Percentiles rank a stretch among this genome's conserved stretches.
phyloP scores from a whole-genome alignment of 225 moss, liverwort and hornwort genomes.

The Antitrichia curtipendula region DNA sequence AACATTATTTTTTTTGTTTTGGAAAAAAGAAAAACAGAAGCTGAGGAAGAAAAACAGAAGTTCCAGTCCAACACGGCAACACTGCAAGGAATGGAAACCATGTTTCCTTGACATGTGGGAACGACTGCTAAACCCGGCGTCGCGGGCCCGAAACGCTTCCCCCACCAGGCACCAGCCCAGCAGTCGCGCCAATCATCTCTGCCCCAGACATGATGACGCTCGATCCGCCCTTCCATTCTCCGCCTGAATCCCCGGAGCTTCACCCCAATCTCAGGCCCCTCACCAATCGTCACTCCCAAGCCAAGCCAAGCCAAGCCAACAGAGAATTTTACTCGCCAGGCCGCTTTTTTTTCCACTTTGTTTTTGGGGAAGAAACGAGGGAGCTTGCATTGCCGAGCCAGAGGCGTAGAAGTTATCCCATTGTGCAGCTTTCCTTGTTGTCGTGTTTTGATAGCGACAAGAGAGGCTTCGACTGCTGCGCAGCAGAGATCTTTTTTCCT shows the following conservation, averaged over 20 bases:
- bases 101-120: not conserved
- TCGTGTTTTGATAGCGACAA: not conserved
- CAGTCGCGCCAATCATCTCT: not conserved
- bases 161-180: not conserved
- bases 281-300: not conserved
- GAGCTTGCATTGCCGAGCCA: not conserved
- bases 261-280: not conserved
- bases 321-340: not conserved
- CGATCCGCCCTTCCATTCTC: not conserved
- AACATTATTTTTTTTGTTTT: not conserved
- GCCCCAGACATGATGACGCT: not conserved
- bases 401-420: not conserved
- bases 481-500: not conserved
- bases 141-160: not conserved
- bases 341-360: not conserved
- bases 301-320: not conserved
- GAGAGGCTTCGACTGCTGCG: not conserved
- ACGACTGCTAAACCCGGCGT: not conserved
- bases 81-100: not conserved
- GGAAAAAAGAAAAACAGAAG: not conserved
- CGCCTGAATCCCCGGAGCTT: not conserved
- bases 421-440: not conserved
- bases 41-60: not conserved
- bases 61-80: not conserved
- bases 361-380: not conserved